A percentile compares a stretch with the other conserved stretches of the same genome.
phyloP scores from a whole-genome alignment of 1,284 basidiomycete genomes.

The Ceratobasidium sp. region DNA sequence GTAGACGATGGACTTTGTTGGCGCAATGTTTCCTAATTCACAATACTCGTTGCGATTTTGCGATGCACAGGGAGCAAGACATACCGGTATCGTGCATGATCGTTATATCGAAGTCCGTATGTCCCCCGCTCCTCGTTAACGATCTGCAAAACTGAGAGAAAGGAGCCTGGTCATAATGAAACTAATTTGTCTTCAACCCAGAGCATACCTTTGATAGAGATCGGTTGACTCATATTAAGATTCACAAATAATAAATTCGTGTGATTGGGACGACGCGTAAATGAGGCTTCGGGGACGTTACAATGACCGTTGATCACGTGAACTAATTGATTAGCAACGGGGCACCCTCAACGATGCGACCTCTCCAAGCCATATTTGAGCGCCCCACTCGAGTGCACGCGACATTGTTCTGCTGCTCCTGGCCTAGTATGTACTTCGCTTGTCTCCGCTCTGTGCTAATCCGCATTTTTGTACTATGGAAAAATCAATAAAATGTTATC shows the following conservation, averaged over 20 bases:
- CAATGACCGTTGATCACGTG: conserved; percentile 1
- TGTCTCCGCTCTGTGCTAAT: too few species aligned
- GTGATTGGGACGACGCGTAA: not conserved
- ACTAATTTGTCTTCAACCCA: not conserved
- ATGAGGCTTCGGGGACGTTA: not conserved
- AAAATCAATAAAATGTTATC: too few species aligned
- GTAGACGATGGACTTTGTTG: conserved; percentile 89
- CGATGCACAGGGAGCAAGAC: conserved; percentile 45
- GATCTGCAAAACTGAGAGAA: conserved; percentile 76
- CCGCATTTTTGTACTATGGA: too few species aligned
- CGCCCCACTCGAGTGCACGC: too few species aligned
- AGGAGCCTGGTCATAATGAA: too few species aligned
- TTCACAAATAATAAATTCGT: not conserved
- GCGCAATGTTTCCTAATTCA: conserved; percentile 85
- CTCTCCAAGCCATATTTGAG: too few species aligned
- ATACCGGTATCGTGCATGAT: conserved; percentile 86
- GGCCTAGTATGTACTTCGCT: too few species aligned
- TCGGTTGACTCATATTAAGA: conserved; percentile 2
- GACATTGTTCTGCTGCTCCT: too few species aligned
- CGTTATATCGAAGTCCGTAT: conserved; percentile 91
- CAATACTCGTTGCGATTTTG: not conserved
- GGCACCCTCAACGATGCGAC: too few species aligned
- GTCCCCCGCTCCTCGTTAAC: conserved; percentile 91
- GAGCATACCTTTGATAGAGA: not conserved
- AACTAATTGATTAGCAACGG: too few species aligned